These are phyloP conservation scores for Thalassiosira mediterranea DNA, from an alignment of 352 stramenopile species.

Conservation along the genomic window DNA sequence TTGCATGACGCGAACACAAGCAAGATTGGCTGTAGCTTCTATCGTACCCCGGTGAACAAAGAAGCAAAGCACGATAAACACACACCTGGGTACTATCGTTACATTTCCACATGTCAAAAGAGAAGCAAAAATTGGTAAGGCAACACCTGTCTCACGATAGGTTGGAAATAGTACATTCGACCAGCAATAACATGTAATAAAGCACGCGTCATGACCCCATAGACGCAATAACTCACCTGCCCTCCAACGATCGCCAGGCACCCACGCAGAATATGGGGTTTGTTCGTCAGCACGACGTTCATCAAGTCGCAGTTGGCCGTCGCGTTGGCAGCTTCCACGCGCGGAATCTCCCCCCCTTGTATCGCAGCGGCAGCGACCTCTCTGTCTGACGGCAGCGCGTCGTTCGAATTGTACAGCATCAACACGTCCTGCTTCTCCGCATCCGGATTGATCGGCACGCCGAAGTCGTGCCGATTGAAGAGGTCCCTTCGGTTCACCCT, in stretches of 20 bases:
- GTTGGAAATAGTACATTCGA: no score
- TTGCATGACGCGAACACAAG: no score
- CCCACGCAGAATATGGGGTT: conserved; percentile 30
- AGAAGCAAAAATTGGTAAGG: no score
- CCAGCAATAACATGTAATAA: no score
- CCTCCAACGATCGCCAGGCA: conserved; percentile 71
- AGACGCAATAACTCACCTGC: no score
- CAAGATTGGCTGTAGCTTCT: no score
- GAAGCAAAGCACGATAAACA: no score
- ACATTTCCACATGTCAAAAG: no score
- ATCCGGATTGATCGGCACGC: conserved; percentile 52
- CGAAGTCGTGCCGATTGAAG: conserved; percentile 64
- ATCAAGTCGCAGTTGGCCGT: conserved; percentile 60
- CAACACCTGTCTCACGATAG: no score
- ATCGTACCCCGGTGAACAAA: no score
- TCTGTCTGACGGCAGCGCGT: conserved; percentile 38
- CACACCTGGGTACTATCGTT: no score
- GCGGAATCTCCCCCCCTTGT: conserved; percentile 25
- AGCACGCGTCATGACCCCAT: no score
- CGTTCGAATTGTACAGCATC: conserved; percentile 54
- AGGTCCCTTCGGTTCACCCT: conserved; percentile 55
- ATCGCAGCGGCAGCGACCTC: not conserved
- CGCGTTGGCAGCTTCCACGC: conserved; percentile 38
- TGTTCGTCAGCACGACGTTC: conserved; percentile 69
- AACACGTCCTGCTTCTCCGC: conserved; percentile 45